phyloP scores from a whole-genome alignment of 768 basidiomycete genomes.

The Pholiota molesta region DNA sequence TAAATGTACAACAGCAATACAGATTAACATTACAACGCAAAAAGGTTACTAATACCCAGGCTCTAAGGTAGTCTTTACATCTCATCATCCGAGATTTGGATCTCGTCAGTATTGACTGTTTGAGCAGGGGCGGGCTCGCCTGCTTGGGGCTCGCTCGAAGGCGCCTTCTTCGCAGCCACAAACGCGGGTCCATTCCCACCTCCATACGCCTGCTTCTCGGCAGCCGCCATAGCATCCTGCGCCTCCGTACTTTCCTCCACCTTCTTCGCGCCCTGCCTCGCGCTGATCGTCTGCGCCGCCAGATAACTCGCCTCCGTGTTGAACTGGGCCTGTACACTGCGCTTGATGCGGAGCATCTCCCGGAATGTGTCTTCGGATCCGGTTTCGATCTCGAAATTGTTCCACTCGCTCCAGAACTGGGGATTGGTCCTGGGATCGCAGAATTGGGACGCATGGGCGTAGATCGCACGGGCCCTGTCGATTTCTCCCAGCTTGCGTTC shows the following conservation, averaged over 20 bases:
- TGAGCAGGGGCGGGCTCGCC: slow-evolving; percentile 28
- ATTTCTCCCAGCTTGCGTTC: slow-evolving; percentile 99
- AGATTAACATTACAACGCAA: slow-evolving; percentile 15
- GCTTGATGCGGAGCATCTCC: slow-evolving; percentile 93
- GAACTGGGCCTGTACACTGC: slow-evolving; percentile 98
- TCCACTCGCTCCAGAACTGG: slow-evolving; percentile 97
- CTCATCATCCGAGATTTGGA: slow-evolving; percentile 89
- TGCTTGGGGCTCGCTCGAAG: slow-evolving; percentile 27
- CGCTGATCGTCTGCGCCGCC: slow-evolving; percentile 85
- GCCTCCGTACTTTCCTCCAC: slow-evolving; percentile 46
- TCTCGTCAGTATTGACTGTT: slow-evolving; percentile 74
- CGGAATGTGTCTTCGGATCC: slow-evolving; percentile 99
- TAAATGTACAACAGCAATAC: slow-evolving; percentile 19
- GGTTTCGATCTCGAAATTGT: slow-evolving; percentile 96
- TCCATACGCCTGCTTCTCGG: slow-evolving; percentile 62
- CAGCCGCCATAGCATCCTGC: slow-evolving; percentile 86
- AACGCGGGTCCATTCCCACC: slow-evolving; percentile 68
- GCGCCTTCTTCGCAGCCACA: slow-evolving; percentile 68
- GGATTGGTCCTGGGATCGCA: slow-evolving; percentile 93
- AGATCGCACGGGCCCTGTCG: slow-evolving; percentile 94
- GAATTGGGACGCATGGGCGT: slow-evolving; percentile 98
- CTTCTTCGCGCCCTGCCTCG: slow-evolving; percentile 57
- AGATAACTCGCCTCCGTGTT: slow-evolving; percentile 96
- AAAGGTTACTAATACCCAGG: background rate
- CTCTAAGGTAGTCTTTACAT: slow-evolving; percentile 38